Percentiles rank a stretch among this genome's conserved stretches.
These are phyloP conservation scores for Wickerhamomyces alni DNA, from an alignment of 805 yeast genomes.

Conservation along the genomic window DNA sequence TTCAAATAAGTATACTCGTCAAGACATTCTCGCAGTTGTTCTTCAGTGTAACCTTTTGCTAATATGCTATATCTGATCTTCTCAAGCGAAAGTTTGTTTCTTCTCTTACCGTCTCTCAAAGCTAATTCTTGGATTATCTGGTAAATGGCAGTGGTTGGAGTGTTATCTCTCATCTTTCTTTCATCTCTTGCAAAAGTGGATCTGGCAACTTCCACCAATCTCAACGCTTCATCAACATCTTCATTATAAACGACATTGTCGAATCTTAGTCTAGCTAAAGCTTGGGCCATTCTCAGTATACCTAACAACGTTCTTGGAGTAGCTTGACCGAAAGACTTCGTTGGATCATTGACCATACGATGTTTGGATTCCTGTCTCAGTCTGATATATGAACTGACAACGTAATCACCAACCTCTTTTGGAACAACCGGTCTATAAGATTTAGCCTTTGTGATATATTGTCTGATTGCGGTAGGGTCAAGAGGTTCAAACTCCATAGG, in stretches of 20 bases:
- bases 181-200: slow-evolving; percentile 58
- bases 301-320: slow-evolving; percentile 95
- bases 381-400: slow-evolving; percentile 79
- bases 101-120: slow-evolving; percentile 28
- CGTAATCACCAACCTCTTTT: slow-evolving; percentile 77
- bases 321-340: slow-evolving; percentile 78
- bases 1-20: slow-evolving; percentile 65
- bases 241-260: slow-evolving; percentile 60
- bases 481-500: slow-evolving; percentile 67
- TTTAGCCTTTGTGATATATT: slow-evolving; percentile 82
- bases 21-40: slow-evolving; percentile 71
- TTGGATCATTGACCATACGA: slow-evolving; percentile 59
- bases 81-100: slow-evolving; percentile 34
- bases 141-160: slow-evolving; percentile 63
- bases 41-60: slow-evolving; percentile 78
- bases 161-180: slow-evolving; percentile 50
- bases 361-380: slow-evolving; percentile 87
- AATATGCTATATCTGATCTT: slow-evolving; percentile 56
- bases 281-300: slow-evolving; percentile 88
- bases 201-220: slow-evolving; percentile 83
- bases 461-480: slow-evolving; percentile 75
- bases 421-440: slow-evolving; percentile 81
- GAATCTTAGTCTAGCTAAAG: slow-evolving; percentile 85
- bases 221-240: slow-evolving; percentile 94
- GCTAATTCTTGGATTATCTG: slow-evolving; percentile 62